A percentile compares a stretch with the other conserved stretches of the same genome.
Conservation (phyloP, 2,329 filamentous ascomycete genomes). For the Claviceps quebecensis region DNA sequence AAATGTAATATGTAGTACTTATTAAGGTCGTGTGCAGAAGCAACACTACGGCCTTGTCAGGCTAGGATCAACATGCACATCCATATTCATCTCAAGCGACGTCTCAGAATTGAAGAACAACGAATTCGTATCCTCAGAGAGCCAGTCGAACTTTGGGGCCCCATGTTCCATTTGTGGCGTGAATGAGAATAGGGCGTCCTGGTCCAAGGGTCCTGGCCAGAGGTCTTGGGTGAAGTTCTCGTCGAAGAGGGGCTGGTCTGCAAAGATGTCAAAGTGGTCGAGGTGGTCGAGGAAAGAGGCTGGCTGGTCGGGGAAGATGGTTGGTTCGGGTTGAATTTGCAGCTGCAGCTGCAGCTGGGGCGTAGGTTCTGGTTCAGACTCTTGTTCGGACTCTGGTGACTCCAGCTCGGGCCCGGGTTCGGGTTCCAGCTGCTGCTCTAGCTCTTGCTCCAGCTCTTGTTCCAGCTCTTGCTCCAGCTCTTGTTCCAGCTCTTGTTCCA, state of each 20-base stretch:
- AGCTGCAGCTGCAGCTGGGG: not conserved
- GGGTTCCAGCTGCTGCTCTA: too few species aligned
- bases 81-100: slow-evolving; percentile 9
- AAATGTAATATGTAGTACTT: too few species aligned
- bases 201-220: slow-evolving; percentile 13
- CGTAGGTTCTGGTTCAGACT: not conserved
- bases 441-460: too few species aligned
- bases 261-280: slow-evolving; percentile 8
- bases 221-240: slow-evolving; percentile 8
- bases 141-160: slow-evolving; percentile 26
- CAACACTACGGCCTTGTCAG: slow-evolving; percentile 9
- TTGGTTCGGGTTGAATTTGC: not conserved
- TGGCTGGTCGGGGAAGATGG: slow-evolving; percentile 8
- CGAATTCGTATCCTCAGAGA: slow-evolving; percentile 30
- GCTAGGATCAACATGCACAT: slow-evolving; percentile 21
- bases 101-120: slow-evolving; percentile 22
- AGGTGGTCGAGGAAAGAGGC: slow-evolving; percentile 13
- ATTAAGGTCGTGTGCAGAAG: too few species aligned
- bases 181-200: slow-evolving; percentile 21
- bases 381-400: not conserved
- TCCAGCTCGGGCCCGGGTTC: not conserved
- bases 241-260: slow-evolving; percentile 10
- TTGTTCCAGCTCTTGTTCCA: too few species aligned
- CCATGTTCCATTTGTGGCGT: slow-evolving; percentile 17
- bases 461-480: too few species aligned